Conservation (phyloP, 805 yeast species). For the Ascoidea tarda region DNA sequence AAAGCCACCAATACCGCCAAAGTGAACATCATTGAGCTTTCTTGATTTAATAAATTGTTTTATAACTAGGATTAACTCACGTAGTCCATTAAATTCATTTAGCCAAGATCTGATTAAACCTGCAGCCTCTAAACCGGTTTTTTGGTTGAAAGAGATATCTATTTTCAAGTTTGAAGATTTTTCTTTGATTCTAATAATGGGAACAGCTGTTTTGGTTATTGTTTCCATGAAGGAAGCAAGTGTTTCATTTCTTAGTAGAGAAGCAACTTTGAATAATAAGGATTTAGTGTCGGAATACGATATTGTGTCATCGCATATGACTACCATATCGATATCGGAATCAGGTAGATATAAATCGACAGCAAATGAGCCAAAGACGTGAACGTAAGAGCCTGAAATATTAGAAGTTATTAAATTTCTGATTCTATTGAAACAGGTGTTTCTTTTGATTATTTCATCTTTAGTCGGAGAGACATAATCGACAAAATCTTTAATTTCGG, state of each 20-base stretch:
- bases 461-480: slow-evolving; percentile 76
- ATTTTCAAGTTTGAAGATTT: slow-evolving; percentile 55
- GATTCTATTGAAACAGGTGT: slow-evolving; percentile 45
- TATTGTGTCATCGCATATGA: slow-evolving; percentile 46
- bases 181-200: slow-evolving; percentile 85
- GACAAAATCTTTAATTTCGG: slow-evolving; percentile 76
- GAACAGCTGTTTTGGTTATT: slow-evolving; percentile 82
- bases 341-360: slow-evolving; percentile 90
- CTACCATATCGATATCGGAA: slow-evolving; percentile 90
- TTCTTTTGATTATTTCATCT: slow-evolving; percentile 56
- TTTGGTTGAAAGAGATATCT: slow-evolving; percentile 82
- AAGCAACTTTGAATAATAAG: slow-evolving; percentile 56
- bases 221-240: slow-evolving; percentile 70
- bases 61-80: slow-evolving; percentile 69
- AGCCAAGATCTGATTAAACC: slow-evolving; percentile 66
- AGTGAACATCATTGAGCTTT: slow-evolving; percentile 70
- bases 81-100: slow-evolving; percentile 54
- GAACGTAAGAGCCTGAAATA: slow-evolving; percentile 72
- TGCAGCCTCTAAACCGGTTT: slow-evolving; percentile 76
- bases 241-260: slow-evolving; percentile 43
- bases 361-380: slow-evolving; percentile 89
- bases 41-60: slow-evolving; percentile 78
- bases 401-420: slow-evolving; percentile 34
- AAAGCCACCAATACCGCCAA: slow-evolving; percentile 92
- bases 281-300: not conserved